Conservation (phyloP, 148 eudicot genomes). For the Camellia japonica region DNA sequence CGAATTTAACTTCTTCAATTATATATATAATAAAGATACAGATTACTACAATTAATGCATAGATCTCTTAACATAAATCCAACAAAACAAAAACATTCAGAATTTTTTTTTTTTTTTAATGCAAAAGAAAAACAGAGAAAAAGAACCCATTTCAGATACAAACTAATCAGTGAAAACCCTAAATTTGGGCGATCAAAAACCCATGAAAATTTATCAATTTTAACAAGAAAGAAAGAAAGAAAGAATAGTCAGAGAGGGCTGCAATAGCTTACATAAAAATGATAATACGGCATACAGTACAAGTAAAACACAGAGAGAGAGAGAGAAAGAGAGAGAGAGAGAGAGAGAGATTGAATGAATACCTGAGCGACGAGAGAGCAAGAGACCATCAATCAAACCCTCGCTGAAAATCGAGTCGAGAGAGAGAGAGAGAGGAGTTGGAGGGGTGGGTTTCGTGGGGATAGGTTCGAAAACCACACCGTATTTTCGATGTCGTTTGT, state of each 20-base stretch:
- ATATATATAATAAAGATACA: neutral
- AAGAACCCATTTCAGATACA: neutral
- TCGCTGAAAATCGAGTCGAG: neutral
- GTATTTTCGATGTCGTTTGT: too few species aligned
- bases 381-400: neutral
- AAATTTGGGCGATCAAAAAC: neutral
- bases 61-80: neutral
- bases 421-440: neutral
- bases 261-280: neutral
- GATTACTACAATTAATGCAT: neutral
- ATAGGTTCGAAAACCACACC: too few species aligned
- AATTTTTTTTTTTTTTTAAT: neutral
- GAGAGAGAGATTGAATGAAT: neutral
- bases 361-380: conserved; percentile 6
- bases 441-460: too few species aligned
- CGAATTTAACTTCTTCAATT: neutral
- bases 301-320: too few species aligned
- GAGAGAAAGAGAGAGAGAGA: neutral
- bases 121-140: neutral
- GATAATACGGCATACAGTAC: too few species aligned
- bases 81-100: neutral
- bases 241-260: neutral
- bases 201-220: neutral
- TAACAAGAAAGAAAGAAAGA: neutral
- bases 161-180: neutral